Evolutionary conservation across 176 grass and related monocot species (phyloP).

Genomic region (Alopecurus myosuroides): DNA sequence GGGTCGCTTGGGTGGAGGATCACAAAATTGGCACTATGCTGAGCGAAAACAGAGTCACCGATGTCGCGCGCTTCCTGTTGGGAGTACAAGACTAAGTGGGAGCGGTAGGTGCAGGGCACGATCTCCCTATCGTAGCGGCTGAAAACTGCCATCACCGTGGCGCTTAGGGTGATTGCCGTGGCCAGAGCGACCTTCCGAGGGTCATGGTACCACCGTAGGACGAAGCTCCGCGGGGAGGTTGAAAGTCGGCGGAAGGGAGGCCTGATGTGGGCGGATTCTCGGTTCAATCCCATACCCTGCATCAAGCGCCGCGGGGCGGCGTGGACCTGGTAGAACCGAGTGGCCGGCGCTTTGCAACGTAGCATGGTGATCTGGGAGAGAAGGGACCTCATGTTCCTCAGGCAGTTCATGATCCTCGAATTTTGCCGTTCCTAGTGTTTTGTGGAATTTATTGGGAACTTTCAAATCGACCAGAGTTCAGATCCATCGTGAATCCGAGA

Average conservation of each 20-base stretch:
- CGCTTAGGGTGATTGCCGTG: no score
- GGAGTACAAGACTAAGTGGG: background rate
- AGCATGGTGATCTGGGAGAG: background rate
- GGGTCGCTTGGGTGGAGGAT: background rate
- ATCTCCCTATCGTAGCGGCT: background rate
- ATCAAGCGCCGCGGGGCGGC: background rate
- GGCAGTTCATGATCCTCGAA: background rate
- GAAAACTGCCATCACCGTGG: no score
- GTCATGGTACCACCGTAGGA: no score
- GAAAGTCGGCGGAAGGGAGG: no score
- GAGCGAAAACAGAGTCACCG: background rate
- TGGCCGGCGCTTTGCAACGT: background rate
- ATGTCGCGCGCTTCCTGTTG: background rate
- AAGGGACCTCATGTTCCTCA: background rate
- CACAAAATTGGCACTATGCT: background rate
- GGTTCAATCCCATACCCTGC: background rate
- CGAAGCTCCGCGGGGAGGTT: no score
- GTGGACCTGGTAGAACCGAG: background rate
- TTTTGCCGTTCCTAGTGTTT: fast-evolving
- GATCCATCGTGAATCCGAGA: no score
- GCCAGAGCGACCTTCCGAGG: no score
- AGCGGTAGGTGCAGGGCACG: background rate
- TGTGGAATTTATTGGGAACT: background rate
- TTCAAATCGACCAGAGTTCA: no score
- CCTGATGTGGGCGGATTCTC: no score